A percentile compares a stretch with the other conserved stretches of the same genome.
These are phyloP conservation scores for Boletus smithii DNA, from an alignment of 1,284 basidiomycete species.

Conservation along the genomic window DNA sequence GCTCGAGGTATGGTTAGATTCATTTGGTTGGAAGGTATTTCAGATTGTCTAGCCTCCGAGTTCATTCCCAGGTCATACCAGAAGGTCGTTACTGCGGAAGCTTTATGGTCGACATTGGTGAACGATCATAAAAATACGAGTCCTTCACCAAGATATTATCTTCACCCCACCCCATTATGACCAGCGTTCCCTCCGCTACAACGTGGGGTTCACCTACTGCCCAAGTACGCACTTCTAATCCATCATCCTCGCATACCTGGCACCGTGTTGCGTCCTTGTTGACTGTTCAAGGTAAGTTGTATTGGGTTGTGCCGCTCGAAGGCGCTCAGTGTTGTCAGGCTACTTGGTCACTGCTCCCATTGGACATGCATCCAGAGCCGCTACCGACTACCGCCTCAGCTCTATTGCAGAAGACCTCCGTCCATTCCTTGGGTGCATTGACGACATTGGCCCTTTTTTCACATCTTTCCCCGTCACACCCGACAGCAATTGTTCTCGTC, in stretches of 20 bases:
- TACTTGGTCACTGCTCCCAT: slow-evolving; percentile 27
- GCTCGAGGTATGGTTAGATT: too few relatives aligned
- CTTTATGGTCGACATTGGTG: too few relatives aligned
- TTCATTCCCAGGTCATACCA: too few relatives aligned
- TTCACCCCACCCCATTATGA: slow-evolving; percentile 4
- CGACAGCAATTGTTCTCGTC: slow-evolving; percentile 25
- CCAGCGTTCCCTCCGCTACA: slow-evolving; percentile 13
- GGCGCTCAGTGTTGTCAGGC: slow-evolving; percentile 10
- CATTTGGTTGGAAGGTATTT: too few relatives aligned
- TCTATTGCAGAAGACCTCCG: slow-evolving; percentile 22
- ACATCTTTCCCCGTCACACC: slow-evolving; percentile 13
- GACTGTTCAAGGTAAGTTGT: slow-evolving; percentile 17
- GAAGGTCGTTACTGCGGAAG: too few relatives aligned
- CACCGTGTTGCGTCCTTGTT: slow-evolving; percentile 19
- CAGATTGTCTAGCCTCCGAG: too few relatives aligned
- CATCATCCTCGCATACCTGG: slow-evolving; percentile 24
- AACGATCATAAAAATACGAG: neutral
- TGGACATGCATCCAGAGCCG: slow-evolving; percentile 20
- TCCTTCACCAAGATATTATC: neutral
- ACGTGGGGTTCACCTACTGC: slow-evolving; percentile 19
- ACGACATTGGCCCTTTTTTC: slow-evolving; percentile 15
- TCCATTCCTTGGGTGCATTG: slow-evolving; percentile 24
- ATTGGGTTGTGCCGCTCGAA: neutral
- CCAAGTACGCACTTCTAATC: slow-evolving; percentile 20
- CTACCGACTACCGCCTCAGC: slow-evolving; percentile 13